Evolutionary conservation across 2,329 filamentous ascomycete genomes (phyloP).

Genomic region (Colletotrichum tabaci): DNA sequence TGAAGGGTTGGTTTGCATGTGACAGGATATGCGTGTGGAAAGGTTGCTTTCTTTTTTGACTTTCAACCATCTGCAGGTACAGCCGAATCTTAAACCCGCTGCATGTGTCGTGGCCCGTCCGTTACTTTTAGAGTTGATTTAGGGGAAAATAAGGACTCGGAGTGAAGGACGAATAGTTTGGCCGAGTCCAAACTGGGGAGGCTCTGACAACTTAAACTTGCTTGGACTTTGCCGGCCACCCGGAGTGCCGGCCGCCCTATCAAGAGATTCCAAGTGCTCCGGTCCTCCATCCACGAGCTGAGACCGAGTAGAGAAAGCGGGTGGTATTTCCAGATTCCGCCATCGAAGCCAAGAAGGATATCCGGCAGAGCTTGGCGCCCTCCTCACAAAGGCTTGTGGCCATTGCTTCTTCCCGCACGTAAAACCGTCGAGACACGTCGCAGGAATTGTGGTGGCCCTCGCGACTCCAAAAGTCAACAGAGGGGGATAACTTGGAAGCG

Average conservation of each 20-base stretch:
- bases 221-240: too few species aligned
- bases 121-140: too few species aligned
- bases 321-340: conserved; percentile 2
- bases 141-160: not conserved
- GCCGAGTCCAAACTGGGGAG: too few species aligned
- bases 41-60: not conserved
- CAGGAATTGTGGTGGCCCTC: not conserved
- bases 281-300: too few species aligned
- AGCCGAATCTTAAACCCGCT: not conserved
- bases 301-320: too few species aligned
- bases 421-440: conserved; percentile 13
- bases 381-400: conserved; percentile 8
- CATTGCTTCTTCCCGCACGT: not conserved
- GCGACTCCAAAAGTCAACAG: not conserved
- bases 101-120: not conserved
- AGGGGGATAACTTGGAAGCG: too few species aligned
- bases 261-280: too few species aligned
- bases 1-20: not conserved
- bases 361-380: not conserved
- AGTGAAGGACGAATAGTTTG: too few species aligned
- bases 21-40: not conserved
- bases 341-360: conserved; percentile 7
- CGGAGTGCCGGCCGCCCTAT: too few species aligned
- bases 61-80: conserved; percentile 1
- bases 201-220: too few species aligned